These are phyloP conservation scores for Geranium incanum DNA, from an alignment of 441 rosid species.

Conservation along the genomic window DNA sequence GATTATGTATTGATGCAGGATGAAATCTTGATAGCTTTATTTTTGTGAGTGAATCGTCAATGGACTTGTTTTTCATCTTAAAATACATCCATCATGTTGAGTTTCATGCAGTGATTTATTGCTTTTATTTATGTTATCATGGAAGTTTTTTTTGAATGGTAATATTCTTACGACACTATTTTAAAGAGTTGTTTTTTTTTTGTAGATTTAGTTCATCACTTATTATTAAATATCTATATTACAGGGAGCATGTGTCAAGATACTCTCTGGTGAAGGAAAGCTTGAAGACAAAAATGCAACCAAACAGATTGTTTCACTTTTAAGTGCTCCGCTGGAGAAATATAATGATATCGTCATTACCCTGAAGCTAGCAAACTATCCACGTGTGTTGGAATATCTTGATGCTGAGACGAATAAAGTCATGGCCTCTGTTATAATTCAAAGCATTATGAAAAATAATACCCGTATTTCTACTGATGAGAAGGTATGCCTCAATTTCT, in stretches of 20 bases:
- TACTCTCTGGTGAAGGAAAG: slow-evolving; percentile 69
- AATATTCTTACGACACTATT: background rate
- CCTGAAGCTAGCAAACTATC: slow-evolving; percentile 81
- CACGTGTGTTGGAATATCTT: slow-evolving; percentile 76
- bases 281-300: slow-evolving; percentile 76
- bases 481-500: slow-evolving; percentile 36
- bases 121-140: background rate
- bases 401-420: slow-evolving; percentile 80
- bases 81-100: no score
- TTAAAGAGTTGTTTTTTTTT: background rate
- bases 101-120: no score
- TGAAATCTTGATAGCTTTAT: no score
- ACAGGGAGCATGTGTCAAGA: slow-evolving; percentile 91
- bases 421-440: slow-evolving; percentile 89
- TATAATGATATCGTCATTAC: slow-evolving; percentile 87
- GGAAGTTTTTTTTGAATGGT: background rate
- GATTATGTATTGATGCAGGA: no score
- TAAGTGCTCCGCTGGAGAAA: slow-evolving; percentile 96
- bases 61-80: no score
- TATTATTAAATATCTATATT: slow-evolving; percentile 10
- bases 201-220: background rate
- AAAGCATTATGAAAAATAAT: slow-evolving; percentile 89
- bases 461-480: slow-evolving; percentile 70
- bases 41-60: no score
- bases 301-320: slow-evolving; percentile 87